Conservation (phyloP, 2,329 filamentous ascomycete genomes). For the Fusarium chuoi region DNA sequence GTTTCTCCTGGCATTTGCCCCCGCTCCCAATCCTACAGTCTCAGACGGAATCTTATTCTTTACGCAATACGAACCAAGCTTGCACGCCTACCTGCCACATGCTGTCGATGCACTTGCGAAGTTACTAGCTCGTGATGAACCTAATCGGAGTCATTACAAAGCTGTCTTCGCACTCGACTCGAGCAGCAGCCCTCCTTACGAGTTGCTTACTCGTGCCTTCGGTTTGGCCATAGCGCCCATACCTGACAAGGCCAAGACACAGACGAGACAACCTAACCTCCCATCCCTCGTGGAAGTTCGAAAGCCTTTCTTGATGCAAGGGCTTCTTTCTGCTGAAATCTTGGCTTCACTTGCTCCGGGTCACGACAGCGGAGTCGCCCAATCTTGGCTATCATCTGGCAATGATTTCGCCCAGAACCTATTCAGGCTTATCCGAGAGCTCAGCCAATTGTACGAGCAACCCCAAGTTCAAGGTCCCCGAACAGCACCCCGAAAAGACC, state of each 20-base stretch:
- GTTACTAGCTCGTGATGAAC: conserved; percentile 90
- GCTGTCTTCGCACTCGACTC: conserved; percentile 81
- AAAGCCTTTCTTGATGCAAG: conserved; percentile 92
- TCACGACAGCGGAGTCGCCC: conserved; percentile 77
- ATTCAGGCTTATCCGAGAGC: conserved; percentile 76
- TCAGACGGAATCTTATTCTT: conserved; percentile 75
- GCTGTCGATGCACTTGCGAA: conserved; percentile 93
- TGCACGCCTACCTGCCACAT: conserved; percentile 88
- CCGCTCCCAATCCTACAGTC: conserved; percentile 74
- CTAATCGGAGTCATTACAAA: conserved; percentile 87
- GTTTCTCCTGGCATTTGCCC: conserved; percentile 91
- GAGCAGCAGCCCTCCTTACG: conserved; percentile 71
- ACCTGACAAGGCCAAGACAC: conserved; percentile 69
- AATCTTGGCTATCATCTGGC: conserved; percentile 82
- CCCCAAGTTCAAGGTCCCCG: conserved; percentile 52
- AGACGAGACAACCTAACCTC: conserved; percentile 67
- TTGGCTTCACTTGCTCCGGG: conserved; percentile 78
- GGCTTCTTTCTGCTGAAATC: conserved; percentile 89
- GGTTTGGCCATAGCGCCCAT: conserved; percentile 86
- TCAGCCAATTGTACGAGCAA: conserved; percentile 72
- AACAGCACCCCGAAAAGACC: conserved; percentile 55
- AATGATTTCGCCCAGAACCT: conserved; percentile 87
- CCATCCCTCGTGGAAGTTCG: conserved; percentile 80
- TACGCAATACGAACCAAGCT: conserved; percentile 78
- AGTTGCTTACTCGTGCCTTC: conserved; percentile 88